A percentile compares a stretch with the other conserved stretches of the same genome.
These are phyloP conservation scores for Cercospora janseana DNA, from an alignment of 2,329 filamentous ascomycete genomes.

Conservation along the genomic window DNA sequence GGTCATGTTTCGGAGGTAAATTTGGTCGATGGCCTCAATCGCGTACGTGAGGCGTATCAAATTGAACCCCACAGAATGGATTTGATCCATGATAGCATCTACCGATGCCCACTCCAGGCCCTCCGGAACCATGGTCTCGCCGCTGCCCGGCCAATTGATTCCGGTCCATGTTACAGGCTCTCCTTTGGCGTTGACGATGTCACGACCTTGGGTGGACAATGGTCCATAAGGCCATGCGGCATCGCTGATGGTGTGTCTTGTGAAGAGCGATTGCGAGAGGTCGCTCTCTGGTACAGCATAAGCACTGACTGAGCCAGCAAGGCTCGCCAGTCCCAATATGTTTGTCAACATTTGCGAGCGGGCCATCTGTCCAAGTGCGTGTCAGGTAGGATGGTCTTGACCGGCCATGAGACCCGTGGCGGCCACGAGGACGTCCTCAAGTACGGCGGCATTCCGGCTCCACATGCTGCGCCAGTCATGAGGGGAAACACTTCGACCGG, in stretches of 20 bases:
- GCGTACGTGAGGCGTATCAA: slow-evolving; percentile 43
- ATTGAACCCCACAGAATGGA: slow-evolving; percentile 38
- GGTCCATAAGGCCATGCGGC: slow-evolving; percentile 35
- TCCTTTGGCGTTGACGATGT: slow-evolving; percentile 26
- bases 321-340: not conserved
- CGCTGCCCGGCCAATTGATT: slow-evolving; percentile 38
- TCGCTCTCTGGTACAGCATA: slow-evolving; percentile 8
- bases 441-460: slow-evolving; percentile 13
- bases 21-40: slow-evolving; percentile 45
- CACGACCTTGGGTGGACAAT: slow-evolving; percentile 36
- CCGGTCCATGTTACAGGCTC: slow-evolving; percentile 35
- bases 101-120: slow-evolving; percentile 37
- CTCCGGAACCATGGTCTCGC: slow-evolving; percentile 38
- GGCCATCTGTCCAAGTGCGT: not conserved
- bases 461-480: slow-evolving; percentile 10
- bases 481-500: slow-evolving; percentile 10
- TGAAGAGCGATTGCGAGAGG: slow-evolving; percentile 7
- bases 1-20: slow-evolving; percentile 41
- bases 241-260: slow-evolving; percentile 12
- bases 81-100: slow-evolving; percentile 31
- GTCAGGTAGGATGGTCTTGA: not conserved
- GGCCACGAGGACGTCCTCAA: slow-evolving; percentile 2
- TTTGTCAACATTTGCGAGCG: not conserved
- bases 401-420: not conserved
- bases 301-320: slow-evolving; percentile 1